Conservation (phyloP, 1,139 yeast species). For the Kluyveromyces marxianus region DNA sequence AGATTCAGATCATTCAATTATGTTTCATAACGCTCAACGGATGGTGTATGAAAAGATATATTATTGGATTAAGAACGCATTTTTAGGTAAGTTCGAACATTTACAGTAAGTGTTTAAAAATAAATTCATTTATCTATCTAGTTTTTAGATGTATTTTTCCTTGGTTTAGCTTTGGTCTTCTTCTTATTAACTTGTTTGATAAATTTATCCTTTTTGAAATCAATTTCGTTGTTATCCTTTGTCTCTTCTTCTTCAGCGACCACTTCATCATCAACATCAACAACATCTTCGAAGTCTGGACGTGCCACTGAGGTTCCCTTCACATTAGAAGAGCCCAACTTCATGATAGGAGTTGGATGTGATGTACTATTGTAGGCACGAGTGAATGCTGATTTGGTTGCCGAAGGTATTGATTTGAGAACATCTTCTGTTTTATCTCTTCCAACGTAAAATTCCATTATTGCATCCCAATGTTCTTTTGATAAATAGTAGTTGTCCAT, state of each 20-base stretch:
- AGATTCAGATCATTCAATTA: slow-evolving; percentile 83
- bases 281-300: slow-evolving; percentile 55
- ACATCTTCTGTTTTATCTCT: slow-evolving; percentile 39
- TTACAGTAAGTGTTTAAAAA: background rate
- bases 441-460: slow-evolving; percentile 79
- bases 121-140: background rate
- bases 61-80: slow-evolving; percentile 67
- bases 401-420: slow-evolving; percentile 60
- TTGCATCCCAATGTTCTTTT: slow-evolving; percentile 84
- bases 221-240: slow-evolving; percentile 30
- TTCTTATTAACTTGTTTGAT: slow-evolving; percentile 42
- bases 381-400: slow-evolving; percentile 78
- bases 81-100: slow-evolving; percentile 42
- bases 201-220: slow-evolving; percentile 49
- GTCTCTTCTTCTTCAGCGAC: slow-evolving; percentile 40
- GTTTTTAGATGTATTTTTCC: slow-evolving; percentile 18
- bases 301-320: slow-evolving; percentile 34
- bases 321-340: slow-evolving; percentile 33
- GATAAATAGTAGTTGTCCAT: slow-evolving; percentile 84
- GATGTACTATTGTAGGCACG: slow-evolving; percentile 63
- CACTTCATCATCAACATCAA: slow-evolving; percentile 58
- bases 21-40: slow-evolving; percentile 68
- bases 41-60: slow-evolving; percentile 70
- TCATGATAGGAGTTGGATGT: slow-evolving; percentile 83
- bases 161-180: slow-evolving; percentile 18